Percentiles rank a stretch among this genome's conserved stretches.
Conservation (phyloP, 371 early-diverging fungal species). For the Mucor sp. region DNA sequence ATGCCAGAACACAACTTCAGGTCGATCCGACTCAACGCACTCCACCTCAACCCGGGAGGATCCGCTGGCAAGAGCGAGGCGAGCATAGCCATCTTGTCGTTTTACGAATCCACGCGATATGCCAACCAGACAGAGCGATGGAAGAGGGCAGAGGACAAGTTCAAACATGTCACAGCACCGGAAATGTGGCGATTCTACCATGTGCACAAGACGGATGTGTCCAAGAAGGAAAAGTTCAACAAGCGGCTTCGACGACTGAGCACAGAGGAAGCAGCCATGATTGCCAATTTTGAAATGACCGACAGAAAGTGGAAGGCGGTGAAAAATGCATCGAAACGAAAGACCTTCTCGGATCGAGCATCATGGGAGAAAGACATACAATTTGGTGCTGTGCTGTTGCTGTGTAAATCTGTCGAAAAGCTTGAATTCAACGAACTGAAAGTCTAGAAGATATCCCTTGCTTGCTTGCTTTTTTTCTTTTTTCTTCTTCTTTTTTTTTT, state of each 20-base stretch:
- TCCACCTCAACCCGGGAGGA: conserved; percentile 27
- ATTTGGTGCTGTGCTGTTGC: conserved; percentile 23
- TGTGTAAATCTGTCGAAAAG: conserved; percentile 25
- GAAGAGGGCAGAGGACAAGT: neutral
- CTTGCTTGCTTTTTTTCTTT: neutral
- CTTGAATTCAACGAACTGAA: conserved; percentile 28
- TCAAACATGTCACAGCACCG: conserved; percentile 2
- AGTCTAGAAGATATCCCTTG: conserved; percentile 8
- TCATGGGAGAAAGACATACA: conserved; percentile 30
- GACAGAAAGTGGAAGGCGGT: conserved; percentile 29
- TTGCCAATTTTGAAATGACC: conserved; percentile 30
- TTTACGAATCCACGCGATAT: conserved; percentile 28
- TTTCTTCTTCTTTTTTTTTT: neutral
- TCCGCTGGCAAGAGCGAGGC: conserved; percentile 9
- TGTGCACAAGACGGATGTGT: conserved; percentile 11
- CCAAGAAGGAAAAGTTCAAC: neutral
- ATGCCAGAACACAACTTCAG: conserved; percentile 29
- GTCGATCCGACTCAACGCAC: conserved; percentile 13
- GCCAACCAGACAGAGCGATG: conserved; percentile 14
- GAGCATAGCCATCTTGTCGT: conserved; percentile 16
- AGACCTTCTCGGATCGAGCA: conserved; percentile 12
- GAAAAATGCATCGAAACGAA: conserved; percentile 13
- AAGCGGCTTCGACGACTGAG: conserved; percentile 20
- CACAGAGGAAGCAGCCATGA: conserved; percentile 26
- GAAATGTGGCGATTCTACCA: conserved; percentile 33